phyloP scores from a whole-genome alignment of 140 eudicot species.

The Flaveria floridana region DNA sequence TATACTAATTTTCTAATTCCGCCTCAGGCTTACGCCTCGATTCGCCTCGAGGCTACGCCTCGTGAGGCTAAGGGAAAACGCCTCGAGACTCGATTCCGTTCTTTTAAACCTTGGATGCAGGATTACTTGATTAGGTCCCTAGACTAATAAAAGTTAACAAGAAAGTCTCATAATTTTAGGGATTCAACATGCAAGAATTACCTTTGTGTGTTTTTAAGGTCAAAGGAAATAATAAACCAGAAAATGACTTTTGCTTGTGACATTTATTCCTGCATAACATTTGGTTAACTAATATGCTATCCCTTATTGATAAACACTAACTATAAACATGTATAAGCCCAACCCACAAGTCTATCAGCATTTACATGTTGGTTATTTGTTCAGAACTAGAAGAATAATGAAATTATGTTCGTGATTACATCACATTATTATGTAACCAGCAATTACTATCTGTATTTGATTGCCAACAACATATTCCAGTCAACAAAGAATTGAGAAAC shows the following conservation, averaged over 20 bases:
- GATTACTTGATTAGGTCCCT: not conserved
- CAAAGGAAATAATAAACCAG: not conserved
- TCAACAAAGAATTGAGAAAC: not conserved
- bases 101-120: not conserved
- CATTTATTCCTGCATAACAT: not conserved
- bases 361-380: not conserved
- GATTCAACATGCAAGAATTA: not conserved
- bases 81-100: no score
- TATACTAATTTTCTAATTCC: no score
- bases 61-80: no score
- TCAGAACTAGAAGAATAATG: not conserved
- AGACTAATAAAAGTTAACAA: not conserved
- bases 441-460: not conserved
- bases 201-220: not conserved
- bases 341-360: slow-evolving; percentile 8
- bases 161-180: not conserved
- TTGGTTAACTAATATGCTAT: not conserved
- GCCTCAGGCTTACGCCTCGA: no score
- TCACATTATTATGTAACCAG: not conserved
- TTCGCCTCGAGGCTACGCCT: no score
- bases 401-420: not conserved
- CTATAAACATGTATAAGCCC: not conserved
- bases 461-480: not conserved
- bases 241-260: not conserved
- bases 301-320: not conserved